These are phyloP conservation scores for Pythium utonaiense DNA, from an alignment of 352 stramenopile species.

Conservation along the genomic window DNA sequence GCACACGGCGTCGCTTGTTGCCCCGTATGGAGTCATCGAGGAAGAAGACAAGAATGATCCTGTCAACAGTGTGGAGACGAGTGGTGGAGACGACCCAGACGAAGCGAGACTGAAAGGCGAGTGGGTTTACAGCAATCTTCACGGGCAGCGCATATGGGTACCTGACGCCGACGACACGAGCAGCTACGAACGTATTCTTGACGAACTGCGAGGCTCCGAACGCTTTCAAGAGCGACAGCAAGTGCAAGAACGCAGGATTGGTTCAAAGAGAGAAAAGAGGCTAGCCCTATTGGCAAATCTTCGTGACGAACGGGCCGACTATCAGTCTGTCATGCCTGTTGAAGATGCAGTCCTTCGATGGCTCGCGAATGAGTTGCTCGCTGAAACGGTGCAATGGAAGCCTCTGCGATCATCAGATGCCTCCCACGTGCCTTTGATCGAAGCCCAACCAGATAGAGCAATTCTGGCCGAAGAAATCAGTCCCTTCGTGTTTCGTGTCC, in stretches of 20 bases:
- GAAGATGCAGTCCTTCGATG: constrained; percentile 45
- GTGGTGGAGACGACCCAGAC: neutral
- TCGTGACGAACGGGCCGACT: constrained; percentile 61
- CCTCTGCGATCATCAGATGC: constrained; percentile 45
- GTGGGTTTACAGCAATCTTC: constrained; percentile 77
- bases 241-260: constrained; percentile 25
- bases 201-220: constrained; percentile 56
- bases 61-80: neutral
- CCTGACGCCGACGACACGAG: constrained; percentile 52
- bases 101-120: neutral
- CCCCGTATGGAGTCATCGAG: neutral
- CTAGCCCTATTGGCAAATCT: constrained; percentile 20
- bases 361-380: constrained; percentile 41
- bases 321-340: constrained; percentile 16
- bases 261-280: constrained; percentile 23
- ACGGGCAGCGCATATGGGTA: constrained; percentile 71
- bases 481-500: constrained; percentile 70
- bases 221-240: constrained; percentile 29
- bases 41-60: neutral
- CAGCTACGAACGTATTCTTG: constrained; percentile 76
- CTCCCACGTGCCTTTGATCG: constrained; percentile 47
- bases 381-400: constrained; percentile 43
- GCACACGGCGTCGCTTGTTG: neutral
- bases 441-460: constrained; percentile 55
- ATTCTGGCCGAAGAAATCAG: constrained; percentile 72